Conservation (phyloP, 805 yeast species). For the Priceomyces castillae region DNA sequence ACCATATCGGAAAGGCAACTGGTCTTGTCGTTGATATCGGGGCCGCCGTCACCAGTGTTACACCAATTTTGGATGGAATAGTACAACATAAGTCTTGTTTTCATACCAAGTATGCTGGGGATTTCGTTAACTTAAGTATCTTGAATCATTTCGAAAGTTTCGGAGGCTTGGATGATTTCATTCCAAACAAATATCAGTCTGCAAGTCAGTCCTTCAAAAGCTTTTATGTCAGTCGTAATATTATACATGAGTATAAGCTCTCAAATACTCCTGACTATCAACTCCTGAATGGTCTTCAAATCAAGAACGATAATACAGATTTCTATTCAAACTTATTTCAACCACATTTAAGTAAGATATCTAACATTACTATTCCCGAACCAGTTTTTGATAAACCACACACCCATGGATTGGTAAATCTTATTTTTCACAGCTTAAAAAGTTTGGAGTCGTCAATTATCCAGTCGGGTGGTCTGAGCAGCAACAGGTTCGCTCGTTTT, state of each 20-base stretch:
- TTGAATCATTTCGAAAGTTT: conserved; percentile 42
- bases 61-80: conserved; percentile 76
- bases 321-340: conserved; percentile 66
- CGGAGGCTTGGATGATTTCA: conserved; percentile 12
- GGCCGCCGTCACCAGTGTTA: conserved; percentile 61
- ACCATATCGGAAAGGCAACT: conserved; percentile 73
- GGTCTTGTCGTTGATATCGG: conserved; percentile 84
- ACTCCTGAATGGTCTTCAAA: conserved; percentile 19
- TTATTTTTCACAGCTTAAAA: conserved; percentile 35
- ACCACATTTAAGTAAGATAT: conserved; percentile 53
- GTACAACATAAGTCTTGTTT: conserved; percentile 62
- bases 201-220: conserved; percentile 31
- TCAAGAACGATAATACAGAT: conserved; percentile 14
- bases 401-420: conserved; percentile 46
- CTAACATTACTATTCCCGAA: conserved; percentile 27
- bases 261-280: conserved; percentile 19
- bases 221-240: conserved; percentile 34
- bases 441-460: conserved; percentile 33
- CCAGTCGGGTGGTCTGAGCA: conserved; percentile 29
- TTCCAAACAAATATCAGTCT: conserved; percentile 17
- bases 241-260: conserved; percentile 36
- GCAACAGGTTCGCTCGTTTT: conserved; percentile 30
- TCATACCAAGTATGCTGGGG: conserved; percentile 79
- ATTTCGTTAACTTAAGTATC: conserved; percentile 68
- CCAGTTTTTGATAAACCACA: conserved; percentile 44